Percentiles rank a stretch among this genome's conserved stretches.
Evolutionary conservation across 768 basidiomycete genomes (phyloP).

Genomic region (Pleurotus tuoliensis): DNA sequence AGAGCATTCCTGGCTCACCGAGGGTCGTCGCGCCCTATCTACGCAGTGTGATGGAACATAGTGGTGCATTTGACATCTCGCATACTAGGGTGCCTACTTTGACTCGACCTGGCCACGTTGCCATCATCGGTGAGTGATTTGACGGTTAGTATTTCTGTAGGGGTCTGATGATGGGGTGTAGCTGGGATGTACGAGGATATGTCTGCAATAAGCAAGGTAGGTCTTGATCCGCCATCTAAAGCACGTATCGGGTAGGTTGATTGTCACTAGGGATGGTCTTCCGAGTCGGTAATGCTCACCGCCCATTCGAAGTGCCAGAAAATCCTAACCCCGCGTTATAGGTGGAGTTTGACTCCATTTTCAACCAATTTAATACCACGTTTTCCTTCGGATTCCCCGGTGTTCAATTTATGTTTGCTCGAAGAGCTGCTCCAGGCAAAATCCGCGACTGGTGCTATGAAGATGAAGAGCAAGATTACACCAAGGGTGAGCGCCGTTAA

Average conservation of each 20-base stretch:
- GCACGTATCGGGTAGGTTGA: slow-evolving; percentile 5
- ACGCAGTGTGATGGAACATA: slow-evolving; percentile 56
- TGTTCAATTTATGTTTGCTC: slow-evolving; percentile 82
- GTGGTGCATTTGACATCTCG: slow-evolving; percentile 80
- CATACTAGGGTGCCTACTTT: slow-evolving; percentile 88
- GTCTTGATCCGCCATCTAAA: slow-evolving; percentile 10
- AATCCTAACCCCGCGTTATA: slow-evolving; percentile 18
- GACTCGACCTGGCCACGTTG: slow-evolving; percentile 84
- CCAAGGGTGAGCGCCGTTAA: slow-evolving; percentile 49
- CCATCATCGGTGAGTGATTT: slow-evolving; percentile 61
- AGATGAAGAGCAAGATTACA: slow-evolving; percentile 80
- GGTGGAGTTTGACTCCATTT: slow-evolving; percentile 84
- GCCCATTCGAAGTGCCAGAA: neutral
- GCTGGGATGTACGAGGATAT: slow-evolving; percentile 91
- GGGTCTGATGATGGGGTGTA: slow-evolving; percentile 15
- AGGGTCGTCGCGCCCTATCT: slow-evolving; percentile 71
- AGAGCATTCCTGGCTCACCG: slow-evolving; percentile 44
- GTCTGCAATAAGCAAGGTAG: slow-evolving; percentile 79
- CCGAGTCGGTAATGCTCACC: slow-evolving; percentile 54
- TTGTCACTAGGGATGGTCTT: slow-evolving; percentile 69
- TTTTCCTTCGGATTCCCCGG: slow-evolving; percentile 87
- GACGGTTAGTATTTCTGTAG: neutral
- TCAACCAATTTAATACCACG: slow-evolving; percentile 74
- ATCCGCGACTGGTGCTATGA: slow-evolving; percentile 76
- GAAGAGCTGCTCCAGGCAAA: slow-evolving; percentile 63